These are phyloP conservation scores for Plasmodium blacklocki DNA, from an alignment of 169 alveolate genomes.

Conservation along the genomic window DNA sequence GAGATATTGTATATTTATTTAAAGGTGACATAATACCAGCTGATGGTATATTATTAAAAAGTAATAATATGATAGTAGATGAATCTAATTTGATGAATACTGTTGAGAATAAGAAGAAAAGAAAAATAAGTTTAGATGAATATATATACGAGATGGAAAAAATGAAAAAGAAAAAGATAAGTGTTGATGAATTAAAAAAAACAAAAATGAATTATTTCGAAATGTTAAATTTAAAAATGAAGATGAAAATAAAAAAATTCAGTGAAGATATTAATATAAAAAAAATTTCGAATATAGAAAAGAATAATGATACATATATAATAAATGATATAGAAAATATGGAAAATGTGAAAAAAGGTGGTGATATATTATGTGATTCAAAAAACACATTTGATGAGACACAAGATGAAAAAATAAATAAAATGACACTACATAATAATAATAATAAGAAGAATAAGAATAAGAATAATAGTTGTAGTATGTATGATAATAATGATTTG, in stretches of 20 bases:
- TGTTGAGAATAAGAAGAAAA: conserved; percentile 4
- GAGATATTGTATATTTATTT: conserved; percentile 44
- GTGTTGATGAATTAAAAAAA: conserved; percentile 18
- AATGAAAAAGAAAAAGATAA: conserved; percentile 25
- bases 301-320: not conserved
- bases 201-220: conserved; percentile 51
- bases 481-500: not conserved
- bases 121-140: conserved; percentile 54
- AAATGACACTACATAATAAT: not conserved
- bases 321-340: not conserved
- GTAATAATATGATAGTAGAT: conserved; percentile 56
- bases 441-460: not conserved
- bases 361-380: too few species aligned
- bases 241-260: not conserved
- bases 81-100: conserved; percentile 36
- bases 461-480: not conserved
- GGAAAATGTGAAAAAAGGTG: not conserved
- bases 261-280: conserved; percentile 4
- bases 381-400: not conserved
- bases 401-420: not conserved
- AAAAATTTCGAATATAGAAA: not conserved
- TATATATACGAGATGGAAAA: conserved; percentile 39
- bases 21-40: conserved; percentile 66
- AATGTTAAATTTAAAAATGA: conserved; percentile 26
- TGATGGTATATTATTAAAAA: conserved; percentile 43